Percentiles rank a stretch among this genome's conserved stretches.
Conservation (phyloP, 257 asterid genomes). For the Solanum medicagineum region DNA sequence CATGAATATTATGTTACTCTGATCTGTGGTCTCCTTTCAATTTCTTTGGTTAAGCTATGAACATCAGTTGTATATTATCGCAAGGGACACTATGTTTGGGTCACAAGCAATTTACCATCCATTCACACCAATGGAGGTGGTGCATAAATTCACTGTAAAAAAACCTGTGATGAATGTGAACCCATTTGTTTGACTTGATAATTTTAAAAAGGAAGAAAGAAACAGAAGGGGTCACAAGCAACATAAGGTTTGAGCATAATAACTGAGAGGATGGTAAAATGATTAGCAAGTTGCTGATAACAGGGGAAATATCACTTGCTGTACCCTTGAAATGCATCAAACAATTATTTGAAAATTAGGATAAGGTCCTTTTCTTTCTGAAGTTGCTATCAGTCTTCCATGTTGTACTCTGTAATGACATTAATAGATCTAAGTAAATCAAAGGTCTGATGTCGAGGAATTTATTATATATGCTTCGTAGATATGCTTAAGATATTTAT, state of each 20-base stretch:
- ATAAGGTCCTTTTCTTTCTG: not conserved
- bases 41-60: not conserved
- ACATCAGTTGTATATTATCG: not conserved
- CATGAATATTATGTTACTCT: not conserved
- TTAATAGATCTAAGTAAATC: not conserved
- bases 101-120: not conserved
- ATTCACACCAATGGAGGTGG: not conserved
- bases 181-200: not conserved
- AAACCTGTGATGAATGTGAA: not conserved
- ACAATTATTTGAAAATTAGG: not conserved
- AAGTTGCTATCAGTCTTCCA: not conserved
- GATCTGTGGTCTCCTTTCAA: not conserved
- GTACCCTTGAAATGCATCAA: not conserved
- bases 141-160: not conserved
- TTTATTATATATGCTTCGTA: not conserved
- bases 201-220: not conserved
- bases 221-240: not conserved
- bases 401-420: not conserved
- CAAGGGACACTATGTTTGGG: not conserved
- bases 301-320: not conserved
- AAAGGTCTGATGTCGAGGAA: not conserved
- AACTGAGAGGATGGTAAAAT: not conserved
- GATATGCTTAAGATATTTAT: not conserved
- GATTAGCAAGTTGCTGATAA: not conserved
- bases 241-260: not conserved